Percentiles rank a stretch among this genome's conserved stretches.
Evolutionary conservation across 257 asterid species (phyloP).

Genomic region (Nicotiana attenuata): DNA sequence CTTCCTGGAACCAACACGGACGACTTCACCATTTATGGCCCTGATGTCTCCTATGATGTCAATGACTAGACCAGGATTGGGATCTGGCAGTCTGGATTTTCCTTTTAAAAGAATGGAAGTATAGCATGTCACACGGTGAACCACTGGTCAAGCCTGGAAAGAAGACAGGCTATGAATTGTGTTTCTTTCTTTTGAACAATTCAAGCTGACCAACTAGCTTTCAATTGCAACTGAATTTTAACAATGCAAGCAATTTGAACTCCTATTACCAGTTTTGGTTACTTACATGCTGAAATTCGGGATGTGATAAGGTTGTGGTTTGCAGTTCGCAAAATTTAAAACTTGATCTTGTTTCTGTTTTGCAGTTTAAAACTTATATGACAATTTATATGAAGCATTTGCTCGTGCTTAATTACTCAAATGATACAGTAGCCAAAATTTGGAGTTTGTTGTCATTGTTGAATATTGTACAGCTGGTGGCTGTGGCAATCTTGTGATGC

Average conservation of each 20-base stretch:
- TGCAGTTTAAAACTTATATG: not conserved
- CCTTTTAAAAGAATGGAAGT: slow-evolving; percentile 61
- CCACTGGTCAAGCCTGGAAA: not conserved
- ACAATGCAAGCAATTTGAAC: not conserved
- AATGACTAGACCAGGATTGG: slow-evolving; percentile 67
- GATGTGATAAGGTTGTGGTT: not conserved
- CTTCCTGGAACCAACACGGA: slow-evolving; percentile 56
- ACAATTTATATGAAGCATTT: not conserved
- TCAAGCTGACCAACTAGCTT: not conserved
- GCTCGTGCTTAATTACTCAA: not conserved
- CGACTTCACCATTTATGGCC: slow-evolving; percentile 76
- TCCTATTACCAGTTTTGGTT: not conserved
- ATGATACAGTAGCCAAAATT: not conserved
- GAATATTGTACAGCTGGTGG: not conserved
- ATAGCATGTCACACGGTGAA: slow-evolving; percentile 42
- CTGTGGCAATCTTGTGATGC: not conserved
- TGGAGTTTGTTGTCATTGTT: not conserved
- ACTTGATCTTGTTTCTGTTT: not conserved
- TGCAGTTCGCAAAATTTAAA: not conserved
- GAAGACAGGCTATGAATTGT: not conserved
- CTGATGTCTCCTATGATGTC: slow-evolving; percentile 80
- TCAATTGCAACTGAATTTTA: not conserved
- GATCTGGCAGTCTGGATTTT: not conserved
- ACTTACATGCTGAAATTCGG: not conserved
- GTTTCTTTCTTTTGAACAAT: not conserved